Percentiles rank a stretch among this genome's conserved stretches.
Evolutionary conservation across 2,329 filamentous ascomycete species (phyloP).

Genomic region (Neoarthrinium moseri): DNA sequence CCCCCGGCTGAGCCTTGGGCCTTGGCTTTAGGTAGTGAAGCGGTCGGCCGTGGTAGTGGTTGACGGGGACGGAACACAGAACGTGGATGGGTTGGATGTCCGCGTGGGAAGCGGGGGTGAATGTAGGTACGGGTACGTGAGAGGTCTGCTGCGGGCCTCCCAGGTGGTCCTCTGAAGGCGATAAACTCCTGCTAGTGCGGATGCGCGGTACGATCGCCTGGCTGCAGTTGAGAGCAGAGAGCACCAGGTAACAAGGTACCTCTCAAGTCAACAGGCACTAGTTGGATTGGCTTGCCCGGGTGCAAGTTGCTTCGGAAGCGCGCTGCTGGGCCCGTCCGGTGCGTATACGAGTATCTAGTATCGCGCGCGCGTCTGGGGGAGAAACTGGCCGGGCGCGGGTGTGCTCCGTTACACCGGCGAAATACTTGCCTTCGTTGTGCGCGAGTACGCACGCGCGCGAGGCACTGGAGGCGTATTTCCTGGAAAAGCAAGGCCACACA

Average conservation of each 20-base stretch:
- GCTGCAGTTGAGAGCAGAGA: conserved; percentile 19
- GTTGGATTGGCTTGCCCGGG: too few species aligned
- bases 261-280: too few species aligned
- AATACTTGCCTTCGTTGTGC: background rate
- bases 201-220: conserved; percentile 29
- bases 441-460: background rate
- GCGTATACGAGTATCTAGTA: too few species aligned
- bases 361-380: too few species aligned
- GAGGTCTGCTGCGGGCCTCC: conserved; percentile 37
- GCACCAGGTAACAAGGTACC: too few species aligned
- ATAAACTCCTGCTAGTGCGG: conserved; percentile 17
- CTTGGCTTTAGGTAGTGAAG: conserved; percentile 11
- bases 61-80: conserved; percentile 11
- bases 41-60: conserved; percentile 10
- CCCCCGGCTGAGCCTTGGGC: conserved; percentile 5
- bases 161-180: conserved; percentile 12
- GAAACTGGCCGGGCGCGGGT: too few species aligned
- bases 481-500: background rate
- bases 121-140: conserved; percentile 25
- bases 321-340: too few species aligned
- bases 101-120: conserved; percentile 13
- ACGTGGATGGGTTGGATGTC: conserved; percentile 10
- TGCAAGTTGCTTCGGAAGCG: too few species aligned
- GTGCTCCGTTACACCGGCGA: conserved; percentile 8
- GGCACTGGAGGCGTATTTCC: background rate